Evolutionary conservation across 805 yeast species (phyloP), one percentile per base, ranked within the genome.

Genomic region (Ogataea naganishii): DNA sequence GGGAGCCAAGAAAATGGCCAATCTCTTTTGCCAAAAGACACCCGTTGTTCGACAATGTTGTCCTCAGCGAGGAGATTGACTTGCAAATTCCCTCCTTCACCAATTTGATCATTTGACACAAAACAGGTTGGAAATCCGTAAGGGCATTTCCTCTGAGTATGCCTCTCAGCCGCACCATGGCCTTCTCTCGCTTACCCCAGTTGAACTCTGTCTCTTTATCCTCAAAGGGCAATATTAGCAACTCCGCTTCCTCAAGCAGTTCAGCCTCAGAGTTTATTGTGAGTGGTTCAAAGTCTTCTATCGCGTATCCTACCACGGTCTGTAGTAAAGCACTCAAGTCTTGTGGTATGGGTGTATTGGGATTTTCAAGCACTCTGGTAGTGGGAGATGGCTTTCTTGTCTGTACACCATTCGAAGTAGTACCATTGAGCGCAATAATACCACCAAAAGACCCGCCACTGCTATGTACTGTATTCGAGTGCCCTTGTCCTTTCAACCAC

Each of bases 121-220:
- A 26, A 10, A 31, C 46, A 0, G 55, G 56, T 4, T 64, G 55
- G 36, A 49, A 57, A 1, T 62, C 59, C 1, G 30, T 26, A 1
- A 58, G 46, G 5, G 47, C 57, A 43, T 75, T 72, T 3, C 88
- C 85, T 26, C 85, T 53, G 3, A 83, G 38, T 4, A 80, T 53
- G 2, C 69, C 60, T 33, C 96, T 64, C 20, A 85, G 45, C 28
- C 63, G 65, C 1, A 68, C 44, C 3, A 85, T 67, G 29, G 60
- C 60, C 30, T 68, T 65, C 43, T 88, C 95, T 46, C 98, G 66
- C 0, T 45, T 41, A 14, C 62, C 55, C 98, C 98, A 92, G 49
- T 92, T 92, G 35, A 67, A 66, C 47, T 92, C 98, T 0, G 94
- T 80, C 51, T 92, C 98, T 44, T 79, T 64, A 5, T 79, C 80